These are phyloP conservation scores for Colletotrichum ledebouriae DNA, from an alignment of 2,329 filamentous ascomycete species.

Conservation along the genomic window DNA sequence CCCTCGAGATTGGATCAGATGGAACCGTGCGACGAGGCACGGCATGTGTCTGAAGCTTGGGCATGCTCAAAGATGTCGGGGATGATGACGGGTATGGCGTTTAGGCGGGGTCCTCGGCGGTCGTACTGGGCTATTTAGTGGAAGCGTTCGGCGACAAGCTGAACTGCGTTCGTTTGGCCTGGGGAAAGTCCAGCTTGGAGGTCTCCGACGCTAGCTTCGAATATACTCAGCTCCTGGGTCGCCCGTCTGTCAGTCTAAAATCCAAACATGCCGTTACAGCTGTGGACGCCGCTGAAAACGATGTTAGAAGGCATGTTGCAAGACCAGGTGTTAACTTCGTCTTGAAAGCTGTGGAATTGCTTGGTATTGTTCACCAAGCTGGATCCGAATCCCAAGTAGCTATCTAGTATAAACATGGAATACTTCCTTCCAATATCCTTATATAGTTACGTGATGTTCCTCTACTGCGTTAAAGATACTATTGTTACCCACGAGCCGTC, in stretches of 20 bases:
- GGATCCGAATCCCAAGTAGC: too few relatives aligned
- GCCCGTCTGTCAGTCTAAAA: background rate
- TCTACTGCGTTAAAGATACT: too few relatives aligned
- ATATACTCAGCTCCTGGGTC: constrained; percentile 32
- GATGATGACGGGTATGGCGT: constrained; percentile 48
- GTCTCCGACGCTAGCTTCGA: constrained; percentile 47
- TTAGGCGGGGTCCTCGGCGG: constrained; percentile 45
- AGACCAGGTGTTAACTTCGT: too few relatives aligned
- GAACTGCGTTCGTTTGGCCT: constrained; percentile 45
- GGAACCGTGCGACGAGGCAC: constrained; percentile 41
- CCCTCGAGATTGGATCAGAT: constrained; percentile 53
- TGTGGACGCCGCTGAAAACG: too few relatives aligned
- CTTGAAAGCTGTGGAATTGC: too few relatives aligned
- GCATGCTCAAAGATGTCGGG: constrained; percentile 46
- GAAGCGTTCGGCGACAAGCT: constrained; percentile 47
- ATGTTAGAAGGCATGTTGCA: too few relatives aligned
- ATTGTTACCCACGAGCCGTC: too few relatives aligned
- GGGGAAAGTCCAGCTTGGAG: constrained; percentile 44
- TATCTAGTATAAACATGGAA: too few relatives aligned
- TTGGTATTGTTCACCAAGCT: too few relatives aligned
- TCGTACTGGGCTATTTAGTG: constrained; percentile 48
- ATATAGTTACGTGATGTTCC: too few relatives aligned
- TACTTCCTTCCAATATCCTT: too few relatives aligned
- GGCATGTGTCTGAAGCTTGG: constrained; percentile 47
- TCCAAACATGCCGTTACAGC: too few relatives aligned